phyloP scores from a whole-genome alignment of 2,329 filamentous ascomycete genomes.

The Trichoderma cornu-damae region DNA sequence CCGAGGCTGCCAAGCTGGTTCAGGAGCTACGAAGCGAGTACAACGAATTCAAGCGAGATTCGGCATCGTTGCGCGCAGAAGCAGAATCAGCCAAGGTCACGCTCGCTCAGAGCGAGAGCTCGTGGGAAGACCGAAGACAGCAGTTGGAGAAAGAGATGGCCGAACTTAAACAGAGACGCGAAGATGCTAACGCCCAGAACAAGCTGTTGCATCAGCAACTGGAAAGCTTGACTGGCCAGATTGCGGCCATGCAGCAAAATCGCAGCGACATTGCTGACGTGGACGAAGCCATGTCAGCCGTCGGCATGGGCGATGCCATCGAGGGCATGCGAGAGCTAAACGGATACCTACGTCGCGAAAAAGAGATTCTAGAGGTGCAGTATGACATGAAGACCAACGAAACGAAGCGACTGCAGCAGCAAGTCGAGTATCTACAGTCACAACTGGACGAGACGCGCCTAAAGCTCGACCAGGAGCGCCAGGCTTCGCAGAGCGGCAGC shows the following conservation, averaged over 20 bases:
- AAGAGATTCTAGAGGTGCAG: constrained; percentile 97
- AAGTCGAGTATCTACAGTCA: constrained; percentile 78
- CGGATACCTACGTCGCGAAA: constrained; percentile 85
- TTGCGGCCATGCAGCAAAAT: constrained; percentile 71
- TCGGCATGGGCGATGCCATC: constrained; percentile 53
- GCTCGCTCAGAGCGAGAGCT: constrained; percentile 74
- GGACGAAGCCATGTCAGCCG: constrained; percentile 49
- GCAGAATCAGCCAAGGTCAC: constrained; percentile 79
- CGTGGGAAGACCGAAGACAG: constrained; percentile 77
- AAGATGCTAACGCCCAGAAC: constrained; percentile 85
- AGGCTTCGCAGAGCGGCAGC: constrained; percentile 67
- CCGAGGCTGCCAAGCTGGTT: constrained; percentile 82
- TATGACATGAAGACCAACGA: constrained; percentile 86
- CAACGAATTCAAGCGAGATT: constrained; percentile 75
- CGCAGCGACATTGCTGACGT: constrained; percentile 50
- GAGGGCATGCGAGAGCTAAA: constrained; percentile 87
- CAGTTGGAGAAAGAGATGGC: constrained; percentile 77
- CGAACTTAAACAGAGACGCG: constrained; percentile 71
- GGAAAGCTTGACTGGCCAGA: constrained; percentile 75
- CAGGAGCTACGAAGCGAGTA: constrained; percentile 74
- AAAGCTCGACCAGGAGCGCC: constrained; percentile 84
- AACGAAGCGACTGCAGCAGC: constrained; percentile 79
- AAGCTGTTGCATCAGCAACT: constrained; percentile 84
- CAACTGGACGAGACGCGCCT: constrained; percentile 86
- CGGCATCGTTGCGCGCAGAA: constrained; percentile 69